Conservation (phyloP, 164 flowering plant genomes). For the Buxus sempervirens region DNA sequence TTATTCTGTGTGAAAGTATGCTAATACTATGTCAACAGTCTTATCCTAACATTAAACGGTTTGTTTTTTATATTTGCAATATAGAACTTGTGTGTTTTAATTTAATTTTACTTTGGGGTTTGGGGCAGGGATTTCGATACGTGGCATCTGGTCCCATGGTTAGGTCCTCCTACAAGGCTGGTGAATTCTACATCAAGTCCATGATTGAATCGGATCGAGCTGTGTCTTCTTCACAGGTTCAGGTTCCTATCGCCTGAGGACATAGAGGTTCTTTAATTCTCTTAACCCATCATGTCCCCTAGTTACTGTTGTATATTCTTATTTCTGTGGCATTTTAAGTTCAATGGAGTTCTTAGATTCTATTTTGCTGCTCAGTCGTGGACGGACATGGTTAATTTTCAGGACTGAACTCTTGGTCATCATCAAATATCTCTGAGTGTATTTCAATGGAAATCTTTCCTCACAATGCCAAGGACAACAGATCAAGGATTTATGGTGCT, state of each 20-base stretch:
- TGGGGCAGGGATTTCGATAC: slow-evolving; percentile 75
- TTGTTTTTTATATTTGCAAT: too few relatives aligned
- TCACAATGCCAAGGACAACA: background rate
- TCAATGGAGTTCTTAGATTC: slow-evolving; percentile 9
- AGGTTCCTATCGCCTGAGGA: slow-evolving; percentile 19
- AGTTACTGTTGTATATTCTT: background rate
- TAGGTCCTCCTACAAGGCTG: slow-evolving; percentile 93
- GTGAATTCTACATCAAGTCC: slow-evolving; percentile 87
- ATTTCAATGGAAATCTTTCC: background rate
- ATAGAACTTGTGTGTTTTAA: background rate
- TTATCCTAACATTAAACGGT: too few relatives aligned
- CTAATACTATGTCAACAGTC: too few relatives aligned
- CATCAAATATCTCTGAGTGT: background rate
- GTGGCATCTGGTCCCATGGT: slow-evolving; percentile 99
- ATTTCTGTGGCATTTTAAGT: slow-evolving; percentile 8
- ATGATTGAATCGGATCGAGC: slow-evolving; percentile 90
- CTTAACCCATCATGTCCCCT: background rate
- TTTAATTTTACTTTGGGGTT: background rate
- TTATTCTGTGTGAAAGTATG: too few relatives aligned
- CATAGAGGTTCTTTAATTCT: slow-evolving; percentile 4
- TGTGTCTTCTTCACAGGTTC: slow-evolving; percentile 18
- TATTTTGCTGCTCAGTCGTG: background rate
- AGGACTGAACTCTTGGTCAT: background rate
- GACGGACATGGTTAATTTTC: background rate
- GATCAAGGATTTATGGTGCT: too few relatives aligned